Evolutionary conservation across 169 alveolate genomes (phyloP).

Genomic region (Sarcocystis neurona): DNA sequence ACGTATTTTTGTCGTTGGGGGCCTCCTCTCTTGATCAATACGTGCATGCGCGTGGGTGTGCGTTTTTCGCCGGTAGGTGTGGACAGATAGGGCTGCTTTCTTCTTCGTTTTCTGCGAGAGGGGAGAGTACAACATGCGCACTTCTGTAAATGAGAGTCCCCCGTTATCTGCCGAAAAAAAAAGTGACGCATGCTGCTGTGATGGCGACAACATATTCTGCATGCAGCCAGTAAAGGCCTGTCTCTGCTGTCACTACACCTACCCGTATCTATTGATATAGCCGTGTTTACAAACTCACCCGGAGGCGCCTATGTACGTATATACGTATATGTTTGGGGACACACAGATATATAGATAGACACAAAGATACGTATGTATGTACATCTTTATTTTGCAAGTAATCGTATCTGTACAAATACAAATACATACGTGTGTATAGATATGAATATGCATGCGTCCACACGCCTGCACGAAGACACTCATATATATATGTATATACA

Average conservation of each 20-base stretch:
- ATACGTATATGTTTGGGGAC: background rate
- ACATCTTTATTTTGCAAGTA: no score
- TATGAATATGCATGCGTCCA: background rate
- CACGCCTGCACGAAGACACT: background rate
- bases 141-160: background rate
- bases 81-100: no score
- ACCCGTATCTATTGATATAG: background rate
- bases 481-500: background rate
- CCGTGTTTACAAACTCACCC: background rate
- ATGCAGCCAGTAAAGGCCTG: no score
- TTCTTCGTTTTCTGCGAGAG: background rate
- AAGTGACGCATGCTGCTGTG: no score
- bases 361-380: background rate
- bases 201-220: no score
- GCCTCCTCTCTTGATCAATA: no score
- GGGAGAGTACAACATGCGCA: no score
- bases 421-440: background rate
- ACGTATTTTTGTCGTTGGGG: background rate
- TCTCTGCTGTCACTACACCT: no score
- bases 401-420: background rate
- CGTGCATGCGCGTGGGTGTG: background rate
- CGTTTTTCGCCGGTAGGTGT: background rate
- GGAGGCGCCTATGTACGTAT: background rate
- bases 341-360: background rate
- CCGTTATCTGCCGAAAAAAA: background rate